These are phyloP conservation scores for Neobulgaria alba DNA, from an alignment of 2,329 filamentous ascomycete genomes.

Conservation along the genomic window DNA sequence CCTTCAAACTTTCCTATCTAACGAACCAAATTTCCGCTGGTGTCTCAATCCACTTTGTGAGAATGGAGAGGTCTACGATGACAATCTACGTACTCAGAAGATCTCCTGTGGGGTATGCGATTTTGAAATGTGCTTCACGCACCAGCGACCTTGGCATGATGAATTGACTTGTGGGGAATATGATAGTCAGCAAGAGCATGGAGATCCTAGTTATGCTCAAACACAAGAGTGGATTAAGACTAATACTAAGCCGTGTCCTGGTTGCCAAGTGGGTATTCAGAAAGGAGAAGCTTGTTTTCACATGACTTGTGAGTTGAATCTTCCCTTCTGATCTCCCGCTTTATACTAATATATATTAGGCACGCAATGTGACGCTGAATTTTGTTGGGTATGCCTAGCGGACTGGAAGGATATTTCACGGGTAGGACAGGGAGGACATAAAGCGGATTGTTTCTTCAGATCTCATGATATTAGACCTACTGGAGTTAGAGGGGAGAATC, in stretches of 20 bases:
- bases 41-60: slow-evolving; percentile 7
- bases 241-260: slow-evolving; percentile 9
- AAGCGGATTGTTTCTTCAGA: slow-evolving; percentile 8
- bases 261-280: slow-evolving; percentile 6
- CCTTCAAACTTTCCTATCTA: slow-evolving; percentile 6
- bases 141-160: slow-evolving; percentile 10
- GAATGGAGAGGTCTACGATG: slow-evolving; percentile 7
- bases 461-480: slow-evolving; percentile 8
- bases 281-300: slow-evolving; percentile 11
- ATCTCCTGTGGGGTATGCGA: slow-evolving; percentile 8
- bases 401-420: slow-evolving; percentile 3
- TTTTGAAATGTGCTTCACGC: slow-evolving; percentile 9
- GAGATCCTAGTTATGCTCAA: slow-evolving; percentile 7
- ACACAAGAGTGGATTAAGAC: slow-evolving; percentile 9
- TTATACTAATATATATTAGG: background rate
- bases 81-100: background rate
- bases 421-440: slow-evolving; percentile 5
- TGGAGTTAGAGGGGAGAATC: slow-evolving; percentile 6
- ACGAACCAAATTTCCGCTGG: slow-evolving; percentile 9
- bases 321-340: background rate
- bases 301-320: slow-evolving; percentile 8
- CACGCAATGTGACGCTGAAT: slow-evolving; percentile 8
- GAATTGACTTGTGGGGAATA: slow-evolving; percentile 7
- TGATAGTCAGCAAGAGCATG: slow-evolving; percentile 7
- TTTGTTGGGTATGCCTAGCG: slow-evolving; percentile 11